Conservation (phyloP, 169 alveolate genomes). For the Theileria sp. region DNA sequence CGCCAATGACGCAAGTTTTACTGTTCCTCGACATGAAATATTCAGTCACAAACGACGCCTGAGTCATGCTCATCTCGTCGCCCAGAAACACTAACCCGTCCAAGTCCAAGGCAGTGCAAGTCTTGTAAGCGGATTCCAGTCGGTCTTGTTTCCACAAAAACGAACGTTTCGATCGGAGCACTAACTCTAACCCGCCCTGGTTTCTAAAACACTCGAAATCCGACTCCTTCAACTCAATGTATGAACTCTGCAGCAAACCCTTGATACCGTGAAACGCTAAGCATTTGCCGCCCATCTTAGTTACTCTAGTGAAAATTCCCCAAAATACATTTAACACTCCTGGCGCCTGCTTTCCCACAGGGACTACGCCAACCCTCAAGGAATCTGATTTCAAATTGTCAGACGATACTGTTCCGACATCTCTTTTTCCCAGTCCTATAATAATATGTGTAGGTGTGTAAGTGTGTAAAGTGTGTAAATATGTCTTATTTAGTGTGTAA, state of each 20-base stretch:
- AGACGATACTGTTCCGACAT: not conserved
- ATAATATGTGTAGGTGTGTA: no score
- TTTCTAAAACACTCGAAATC: slow-evolving; percentile 88
- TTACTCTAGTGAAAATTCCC: slow-evolving; percentile 90
- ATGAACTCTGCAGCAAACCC: slow-evolving; percentile 89
- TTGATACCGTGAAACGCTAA: slow-evolving; percentile 86
- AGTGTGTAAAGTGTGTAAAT: no score
- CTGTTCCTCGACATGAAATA: slow-evolving; percentile 84
- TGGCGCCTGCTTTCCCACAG: slow-evolving; percentile 94
- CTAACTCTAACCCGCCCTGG: slow-evolving; percentile 94
- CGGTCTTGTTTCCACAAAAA: slow-evolving; percentile 68
- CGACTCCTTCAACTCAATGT: slow-evolving; percentile 81
- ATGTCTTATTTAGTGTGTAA: no score
- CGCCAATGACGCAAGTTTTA: slow-evolving; percentile 88
- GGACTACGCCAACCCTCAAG: slow-evolving; percentile 87
- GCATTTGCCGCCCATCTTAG: slow-evolving; percentile 76
- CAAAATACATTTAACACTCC: slow-evolving; percentile 95
- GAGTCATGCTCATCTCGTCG: slow-evolving; percentile 93
- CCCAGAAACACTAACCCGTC: slow-evolving; percentile 95
- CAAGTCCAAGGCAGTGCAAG: slow-evolving; percentile 80
- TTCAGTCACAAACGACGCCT: slow-evolving; percentile 89
- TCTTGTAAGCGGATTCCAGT: slow-evolving; percentile 72
- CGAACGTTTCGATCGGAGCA: slow-evolving; percentile 83
- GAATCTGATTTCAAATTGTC: not conserved
- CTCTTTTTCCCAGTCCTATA: not conserved